These are phyloP conservation scores for Lachnellula hyalina DNA, from an alignment of 2,329 filamentous ascomycete genomes.

Conservation along the genomic window DNA sequence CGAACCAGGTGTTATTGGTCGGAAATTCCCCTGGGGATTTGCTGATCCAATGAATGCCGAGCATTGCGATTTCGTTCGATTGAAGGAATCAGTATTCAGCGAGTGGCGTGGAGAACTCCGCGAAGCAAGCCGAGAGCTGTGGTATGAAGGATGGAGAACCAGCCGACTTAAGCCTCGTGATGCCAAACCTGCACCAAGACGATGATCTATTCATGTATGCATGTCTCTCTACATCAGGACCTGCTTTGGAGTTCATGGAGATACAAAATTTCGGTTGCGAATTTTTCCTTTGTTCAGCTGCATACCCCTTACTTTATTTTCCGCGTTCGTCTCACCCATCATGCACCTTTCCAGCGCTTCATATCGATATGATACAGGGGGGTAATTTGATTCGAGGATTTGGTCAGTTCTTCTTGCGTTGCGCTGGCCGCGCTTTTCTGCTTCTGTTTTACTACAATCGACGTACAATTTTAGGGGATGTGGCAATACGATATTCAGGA, in stretches of 20 bases:
- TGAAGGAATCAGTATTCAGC: constrained; percentile 87
- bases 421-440: constrained; percentile 7
- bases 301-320: constrained; percentile 8
- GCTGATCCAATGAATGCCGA: constrained; percentile 86
- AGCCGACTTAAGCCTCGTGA: constrained; percentile 45
- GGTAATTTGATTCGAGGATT: background rate
- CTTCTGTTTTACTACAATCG: background rate
- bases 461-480: too few relatives aligned
- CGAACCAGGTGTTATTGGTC: constrained; percentile 71
- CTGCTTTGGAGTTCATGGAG: background rate
- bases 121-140: constrained; percentile 83
- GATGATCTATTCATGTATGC: constrained; percentile 19
- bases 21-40: constrained; percentile 94
- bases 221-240: constrained; percentile 14
- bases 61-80: constrained; percentile 88
- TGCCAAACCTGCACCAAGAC: constrained; percentile 17
- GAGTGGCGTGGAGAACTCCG: constrained; percentile 91
- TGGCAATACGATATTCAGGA: background rate
- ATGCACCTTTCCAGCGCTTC: background rate
- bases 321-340: background rate
- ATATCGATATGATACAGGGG: background rate
- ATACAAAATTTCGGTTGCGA: constrained; percentile 3
- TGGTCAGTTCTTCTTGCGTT: background rate
- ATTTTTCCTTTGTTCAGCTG: constrained; percentile 5
- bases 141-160: constrained; percentile 95